Evolutionary conservation across 2,329 filamentous ascomycete genomes (phyloP), one percentile per base, ranked within the genome.

Genomic region (Karstenula rhodostoma): DNA sequence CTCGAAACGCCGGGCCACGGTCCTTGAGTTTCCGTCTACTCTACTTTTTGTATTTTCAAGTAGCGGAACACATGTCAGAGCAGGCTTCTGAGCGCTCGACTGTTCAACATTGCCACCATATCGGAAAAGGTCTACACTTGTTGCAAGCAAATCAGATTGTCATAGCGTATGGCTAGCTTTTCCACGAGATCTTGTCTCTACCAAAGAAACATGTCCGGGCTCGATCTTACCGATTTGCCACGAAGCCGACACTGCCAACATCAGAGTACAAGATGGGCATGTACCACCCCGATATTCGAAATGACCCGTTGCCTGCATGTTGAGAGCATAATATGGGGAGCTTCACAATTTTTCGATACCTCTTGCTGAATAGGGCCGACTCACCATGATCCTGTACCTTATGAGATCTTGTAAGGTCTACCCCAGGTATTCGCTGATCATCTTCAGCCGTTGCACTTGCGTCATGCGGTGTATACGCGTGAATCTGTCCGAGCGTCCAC

Each of bases 281-380:
- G 63, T 65, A 65, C 63, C 48, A 63, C 59, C 58, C 57, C 62
- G 59, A 63, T 56, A 42, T 55, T 58, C 56, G 60, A 58, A 52
- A 62, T 64, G 33, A 61, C 49, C 44, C 49, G 57, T 42, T 40
- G 32, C 57, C 60, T 50, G 46, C 47, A 55, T 22, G 47, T 59
- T 62, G 56, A 68, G 48, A 61, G 65, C 65, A 67, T 67, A 55
- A 67, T 63, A 55, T 42, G 62, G 65, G 70, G 71, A 60, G 57
- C 65, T 73, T 72, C 70, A 71, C 67, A 69, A 72, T 70, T 59
- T 60, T 63, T 58, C 61, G 64, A 60, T 60, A 46, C 57, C 56
- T 63, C 59, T 65, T 66, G 70, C 58, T 35, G 60, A 50, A 57
- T 51, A 71, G 70, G 71, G 60, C 72, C 72, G 72, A 50, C 51